These are phyloP conservation scores for Primulina eburnea DNA, from an alignment of 257 asterid genomes.

Conservation along the genomic window DNA sequence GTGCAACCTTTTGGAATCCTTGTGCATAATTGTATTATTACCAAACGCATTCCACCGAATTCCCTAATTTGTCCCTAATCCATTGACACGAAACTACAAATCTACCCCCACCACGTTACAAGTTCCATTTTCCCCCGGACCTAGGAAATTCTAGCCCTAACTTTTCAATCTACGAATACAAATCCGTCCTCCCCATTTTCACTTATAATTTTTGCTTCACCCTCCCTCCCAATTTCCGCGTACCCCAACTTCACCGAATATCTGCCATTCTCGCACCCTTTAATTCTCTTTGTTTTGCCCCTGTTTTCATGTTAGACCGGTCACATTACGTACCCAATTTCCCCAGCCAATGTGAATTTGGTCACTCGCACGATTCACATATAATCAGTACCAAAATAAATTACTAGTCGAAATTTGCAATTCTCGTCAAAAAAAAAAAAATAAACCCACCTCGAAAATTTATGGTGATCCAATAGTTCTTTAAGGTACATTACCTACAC, in stretches of 20 bases:
- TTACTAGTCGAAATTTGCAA: constrained; percentile 34
- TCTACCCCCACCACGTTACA: constrained; percentile 40
- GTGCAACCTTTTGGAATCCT: background rate
- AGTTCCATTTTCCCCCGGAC: constrained; percentile 27
- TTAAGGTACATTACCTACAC: constrained; percentile 44
- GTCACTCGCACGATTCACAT: constrained; percentile 40
- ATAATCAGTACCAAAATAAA: constrained; percentile 23
- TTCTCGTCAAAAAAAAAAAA: constrained; percentile 23
- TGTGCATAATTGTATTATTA: background rate
- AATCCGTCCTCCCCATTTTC: background rate
- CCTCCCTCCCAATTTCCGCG: constrained; percentile 24
- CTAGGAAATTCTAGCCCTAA: background rate
- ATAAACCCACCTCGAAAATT: constrained; percentile 17
- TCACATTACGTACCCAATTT: constrained; percentile 30
- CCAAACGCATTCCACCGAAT: background rate
- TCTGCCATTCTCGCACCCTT: constrained; percentile 7
- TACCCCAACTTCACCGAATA: constrained; percentile 16
- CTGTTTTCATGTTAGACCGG: constrained; percentile 42
- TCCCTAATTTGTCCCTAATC: constrained; percentile 20
- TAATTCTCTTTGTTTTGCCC: constrained; percentile 12
- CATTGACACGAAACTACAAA: background rate
- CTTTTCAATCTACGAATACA: constrained; percentile 11
- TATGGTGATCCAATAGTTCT: constrained; percentile 39
- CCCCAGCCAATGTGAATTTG: constrained; percentile 32
- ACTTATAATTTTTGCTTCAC: constrained; percentile 9